Base-by-base conservation (phyloP, 75 land plant genomes). In the Isoetes taiwanensis region DNA sequence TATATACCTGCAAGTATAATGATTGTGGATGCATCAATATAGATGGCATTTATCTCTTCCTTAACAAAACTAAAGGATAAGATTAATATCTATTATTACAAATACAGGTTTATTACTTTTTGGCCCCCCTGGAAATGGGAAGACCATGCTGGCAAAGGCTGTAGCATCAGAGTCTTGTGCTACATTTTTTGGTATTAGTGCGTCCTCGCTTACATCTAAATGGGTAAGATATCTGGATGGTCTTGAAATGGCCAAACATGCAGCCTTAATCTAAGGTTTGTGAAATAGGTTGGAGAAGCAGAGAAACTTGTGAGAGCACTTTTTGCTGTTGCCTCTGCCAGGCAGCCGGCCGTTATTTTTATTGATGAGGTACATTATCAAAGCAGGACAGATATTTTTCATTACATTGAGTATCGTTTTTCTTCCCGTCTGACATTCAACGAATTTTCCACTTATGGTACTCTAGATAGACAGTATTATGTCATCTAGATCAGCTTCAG, bases 111-210 rank as follows among this genome's bases (percentile, higher is more conserved):
- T 94, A 62, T 84, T 94, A 50, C 81, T 94, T 2, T 93, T 89
- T 78, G 99, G 99, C 53, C 99, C 99, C 8, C 99, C 99, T 59
- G 99, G 99, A 1, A 94, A 82, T 74, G 99, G 99, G 17, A 94
- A 94, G 71, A 94, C 99, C 8, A 75, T 94, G 96, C 90, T 94
- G 46, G 99, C 96, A 2, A 94, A 88, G 65, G 99, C 96, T 55
- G 95, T 94, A 27, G 99, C 99, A 26, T 94, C 99, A 42, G 96
- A 94, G 59, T 84, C 86, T 26, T 59, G 73, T 29, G 99, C 99
- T 11, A 94, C 99, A 32, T 94, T 94, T 61, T 94, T 94, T 57
- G 84, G 83, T 68, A 77, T 94, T 38, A 78, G 96, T 58, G 86
- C 99, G 10, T 81, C 99, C 50, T 89, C 96, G 33, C 60, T 94